phyloP scores from a whole-genome alignment of 2,329 filamentous ascomycete species.

The Lasiodiplodia theobromae region DNA sequence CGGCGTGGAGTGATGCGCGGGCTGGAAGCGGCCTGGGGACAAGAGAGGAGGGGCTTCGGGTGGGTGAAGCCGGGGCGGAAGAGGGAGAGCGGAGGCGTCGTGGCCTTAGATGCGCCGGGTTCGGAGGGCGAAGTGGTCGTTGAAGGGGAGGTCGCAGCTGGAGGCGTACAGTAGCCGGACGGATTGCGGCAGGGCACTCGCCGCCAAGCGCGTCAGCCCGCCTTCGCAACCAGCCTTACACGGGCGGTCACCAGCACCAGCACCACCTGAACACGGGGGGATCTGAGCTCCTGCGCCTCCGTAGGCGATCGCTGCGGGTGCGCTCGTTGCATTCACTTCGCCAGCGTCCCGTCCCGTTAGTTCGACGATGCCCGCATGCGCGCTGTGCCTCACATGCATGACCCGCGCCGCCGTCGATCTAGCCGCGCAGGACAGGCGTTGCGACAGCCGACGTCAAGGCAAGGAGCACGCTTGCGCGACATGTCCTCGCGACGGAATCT shows the following conservation, averaged over 20 bases:
- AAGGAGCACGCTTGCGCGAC: slow-evolving; percentile 25
- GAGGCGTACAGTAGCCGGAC: slow-evolving; percentile 23
- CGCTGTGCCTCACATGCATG: slow-evolving; percentile 22
- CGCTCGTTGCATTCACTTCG: slow-evolving; percentile 12
- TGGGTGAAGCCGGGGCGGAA: slow-evolving; percentile 27
- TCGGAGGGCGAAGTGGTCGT: slow-evolving; percentile 21
- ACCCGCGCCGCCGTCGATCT: slow-evolving; percentile 23
- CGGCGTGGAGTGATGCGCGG: slow-evolving; percentile 23
- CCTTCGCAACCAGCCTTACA: slow-evolving; percentile 26
- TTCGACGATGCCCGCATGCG: slow-evolving; percentile 16
- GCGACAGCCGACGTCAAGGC: slow-evolving; percentile 18
- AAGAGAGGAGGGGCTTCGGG: slow-evolving; percentile 20
- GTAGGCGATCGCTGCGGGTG: slow-evolving; percentile 16
- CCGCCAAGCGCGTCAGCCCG: slow-evolving; percentile 20
- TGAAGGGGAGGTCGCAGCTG: slow-evolving; percentile 30
- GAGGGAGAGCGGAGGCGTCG: slow-evolving; percentile 27
- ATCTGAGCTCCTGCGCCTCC: slow-evolving; percentile 28
- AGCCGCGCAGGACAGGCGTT: slow-evolving; percentile 18
- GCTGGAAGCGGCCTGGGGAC: neutral
- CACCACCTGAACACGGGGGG: slow-evolving; percentile 20
- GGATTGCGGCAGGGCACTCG: slow-evolving; percentile 20
- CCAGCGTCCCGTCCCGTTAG: slow-evolving; percentile 14
- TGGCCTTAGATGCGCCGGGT: slow-evolving; percentile 28
- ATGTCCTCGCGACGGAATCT: slow-evolving; percentile 6
- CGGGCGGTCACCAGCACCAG: slow-evolving; percentile 24